Base-by-base conservation (phyloP, 75 land plant genomes). In the Larix kaempferi region DNA sequence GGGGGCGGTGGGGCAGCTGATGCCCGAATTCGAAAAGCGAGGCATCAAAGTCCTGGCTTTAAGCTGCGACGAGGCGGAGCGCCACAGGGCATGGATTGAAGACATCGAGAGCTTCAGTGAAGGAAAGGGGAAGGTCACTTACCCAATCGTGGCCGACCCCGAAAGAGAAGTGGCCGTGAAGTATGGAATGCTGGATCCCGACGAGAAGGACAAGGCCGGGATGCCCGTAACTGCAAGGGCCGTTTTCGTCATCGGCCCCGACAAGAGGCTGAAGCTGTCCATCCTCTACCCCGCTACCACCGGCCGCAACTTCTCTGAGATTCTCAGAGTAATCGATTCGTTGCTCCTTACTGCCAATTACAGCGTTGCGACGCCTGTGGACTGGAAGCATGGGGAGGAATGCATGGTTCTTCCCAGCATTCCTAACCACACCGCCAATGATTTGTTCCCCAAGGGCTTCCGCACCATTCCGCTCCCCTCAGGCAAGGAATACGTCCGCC, bases 251-350 rank as follows among this genome's bases (percentile, higher is more conserved):
- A 35, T 87, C 22, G 89, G 87, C 33, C 89, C 89, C 3, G 87
- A 84, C 77, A 87, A 81, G 77, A 81, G 65, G 55, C 74, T 87
- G 41, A 80, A 81, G 83, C 89, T 86, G 14, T 81, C 88, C 16
- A 79, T 87, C 67, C 80, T 87, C 33, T 87, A 87, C 75, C 89
- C 89, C 13, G 89, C 89, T 56, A 84, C 87, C n/a, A 87, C 89
- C 0, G 89, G 89, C 27, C 79, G 89, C 13, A 87, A 85, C 59
- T 87, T 87, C 71, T 35, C 74, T 5, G 89, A 87, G 79, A 79
- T 87, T 17, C 56, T 87, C 60, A 73, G 89, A 23, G 88, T 81
- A 16, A 74, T 87, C 39, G 89, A 87, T 56, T 87, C 89, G 41
- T 81, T 87, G 15, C 83, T 78, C 84, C 87, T 87, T 2, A 87